Evolutionary conservation across 331 rosid species (phyloP).

Genomic region (Rosa hybrid): DNA sequence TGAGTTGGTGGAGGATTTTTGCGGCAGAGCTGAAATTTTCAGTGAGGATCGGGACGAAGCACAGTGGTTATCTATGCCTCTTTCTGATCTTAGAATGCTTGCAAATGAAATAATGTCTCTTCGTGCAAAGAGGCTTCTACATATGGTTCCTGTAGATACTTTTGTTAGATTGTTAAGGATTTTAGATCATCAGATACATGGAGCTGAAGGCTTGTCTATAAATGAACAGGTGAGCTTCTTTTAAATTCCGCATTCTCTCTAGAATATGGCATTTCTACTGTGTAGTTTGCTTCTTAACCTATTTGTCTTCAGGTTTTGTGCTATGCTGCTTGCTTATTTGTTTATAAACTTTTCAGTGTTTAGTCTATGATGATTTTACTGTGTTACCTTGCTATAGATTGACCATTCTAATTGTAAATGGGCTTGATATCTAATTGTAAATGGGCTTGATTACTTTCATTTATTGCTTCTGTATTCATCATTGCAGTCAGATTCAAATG

Average conservation of each 20-base stretch:
- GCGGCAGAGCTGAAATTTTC: slow-evolving; percentile 68
- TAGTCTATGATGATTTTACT: not conserved
- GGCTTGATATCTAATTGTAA: not conserved
- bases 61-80: slow-evolving; percentile 82
- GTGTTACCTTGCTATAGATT: not conserved
- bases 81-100: slow-evolving; percentile 77
- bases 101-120: slow-evolving; percentile 85
- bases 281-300: not conserved
- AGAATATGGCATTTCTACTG: not conserved
- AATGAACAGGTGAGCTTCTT: slow-evolving; percentile 73
- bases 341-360: not conserved
- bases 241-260: slow-evolving; percentile 1
- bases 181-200: slow-evolving; percentile 93
- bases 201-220: slow-evolving; percentile 95
- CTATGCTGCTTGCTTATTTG: not conserved
- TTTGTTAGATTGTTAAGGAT: slow-evolving; percentile 83
- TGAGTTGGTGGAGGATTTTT: slow-evolving; percentile 73
- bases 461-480: slow-evolving; percentile 19
- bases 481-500: slow-evolving; percentile 84
- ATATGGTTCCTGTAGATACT: slow-evolving; percentile 70
- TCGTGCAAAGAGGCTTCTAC: slow-evolving; percentile 73
- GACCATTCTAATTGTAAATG: not conserved
- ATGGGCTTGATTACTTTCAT: not conserved
- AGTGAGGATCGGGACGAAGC: slow-evolving; percentile 86
- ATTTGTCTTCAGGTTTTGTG: not conserved